Conservation (phyloP, 352 stramenopile genomes). For the Phytophthora nicotianae region DNA sequence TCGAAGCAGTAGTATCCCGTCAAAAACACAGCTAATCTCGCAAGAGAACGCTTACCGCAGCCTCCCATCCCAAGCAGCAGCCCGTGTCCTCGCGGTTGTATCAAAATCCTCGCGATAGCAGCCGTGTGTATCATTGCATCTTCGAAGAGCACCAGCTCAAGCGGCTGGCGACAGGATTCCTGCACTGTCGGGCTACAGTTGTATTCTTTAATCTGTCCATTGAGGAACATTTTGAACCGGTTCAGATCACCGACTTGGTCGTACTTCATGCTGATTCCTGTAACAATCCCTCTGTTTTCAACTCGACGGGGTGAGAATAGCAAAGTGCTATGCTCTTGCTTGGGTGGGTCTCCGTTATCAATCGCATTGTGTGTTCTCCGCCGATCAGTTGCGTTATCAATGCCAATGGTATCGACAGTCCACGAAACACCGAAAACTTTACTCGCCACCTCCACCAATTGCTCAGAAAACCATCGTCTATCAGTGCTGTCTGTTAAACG, state of each 20-base stretch:
- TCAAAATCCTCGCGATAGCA: slow-evolving; percentile 82
- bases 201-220: slow-evolving; percentile 51
- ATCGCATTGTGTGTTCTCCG: neutral
- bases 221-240: slow-evolving; percentile 65
- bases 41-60: slow-evolving; percentile 83
- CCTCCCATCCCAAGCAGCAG: slow-evolving; percentile 90
- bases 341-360: slow-evolving; percentile 4
- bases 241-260: slow-evolving; percentile 70
- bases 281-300: neutral
- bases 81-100: slow-evolving; percentile 85
- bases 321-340: slow-evolving; percentile 13
- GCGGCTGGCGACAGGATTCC: slow-evolving; percentile 10
- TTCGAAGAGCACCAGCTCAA: slow-evolving; percentile 82
- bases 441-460: slow-evolving; percentile 74
- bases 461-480: slow-evolving; percentile 87
- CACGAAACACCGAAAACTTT: slow-evolving; percentile 71
- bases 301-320: slow-evolving; percentile 32
- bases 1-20: slow-evolving; percentile 74
- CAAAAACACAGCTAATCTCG: slow-evolving; percentile 78
- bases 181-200: slow-evolving; percentile 27
- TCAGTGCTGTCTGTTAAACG: slow-evolving; percentile 85
- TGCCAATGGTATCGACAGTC: slow-evolving; percentile 44
- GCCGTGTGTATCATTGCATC: slow-evolving; percentile 88
- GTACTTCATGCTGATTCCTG: slow-evolving; percentile 38
- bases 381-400: slow-evolving; percentile 3